Conservation (phyloP, 768 basidiomycete species). For the Boletellus sp. region DNA sequence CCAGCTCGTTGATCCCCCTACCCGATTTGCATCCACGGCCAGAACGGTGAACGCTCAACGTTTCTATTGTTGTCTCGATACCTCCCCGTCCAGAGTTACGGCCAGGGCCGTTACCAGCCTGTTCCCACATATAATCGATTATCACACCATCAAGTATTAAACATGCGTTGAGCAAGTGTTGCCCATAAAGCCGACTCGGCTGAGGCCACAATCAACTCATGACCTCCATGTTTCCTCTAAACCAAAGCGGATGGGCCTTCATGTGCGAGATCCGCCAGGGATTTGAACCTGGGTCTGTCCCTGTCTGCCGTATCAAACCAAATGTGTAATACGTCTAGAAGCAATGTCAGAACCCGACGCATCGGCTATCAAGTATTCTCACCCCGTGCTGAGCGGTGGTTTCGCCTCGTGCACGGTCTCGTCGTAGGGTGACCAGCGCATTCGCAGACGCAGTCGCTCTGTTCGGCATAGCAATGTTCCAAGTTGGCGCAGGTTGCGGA, state of each 20-base stretch:
- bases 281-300: conserved; percentile 12
- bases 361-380: background rate
- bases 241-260: conserved; percentile 28
- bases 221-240: conserved; percentile 26
- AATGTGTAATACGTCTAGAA: conserved; percentile 25
- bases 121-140: background rate
- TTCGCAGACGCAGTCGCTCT: conserved; percentile 25
- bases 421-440: conserved; percentile 20
- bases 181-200: background rate
- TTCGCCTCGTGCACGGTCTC: conserved; percentile 24
- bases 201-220: conserved; percentile 12
- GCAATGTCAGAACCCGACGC: background rate
- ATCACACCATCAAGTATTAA: no score
- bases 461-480: conserved; percentile 20
- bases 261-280: conserved; percentile 26
- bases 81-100: background rate
- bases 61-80: no score
- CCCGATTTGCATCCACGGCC: no score
- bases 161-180: background rate
- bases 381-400: conserved; percentile 23
- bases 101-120: background rate
- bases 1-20: no score
- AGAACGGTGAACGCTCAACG: no score
- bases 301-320: conserved; percentile 17
- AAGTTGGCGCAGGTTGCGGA: conserved; percentile 20